Evolutionary conservation across 2,329 filamentous ascomycete species (phyloP).

Genomic region (Ramularia endophylla): DNA sequence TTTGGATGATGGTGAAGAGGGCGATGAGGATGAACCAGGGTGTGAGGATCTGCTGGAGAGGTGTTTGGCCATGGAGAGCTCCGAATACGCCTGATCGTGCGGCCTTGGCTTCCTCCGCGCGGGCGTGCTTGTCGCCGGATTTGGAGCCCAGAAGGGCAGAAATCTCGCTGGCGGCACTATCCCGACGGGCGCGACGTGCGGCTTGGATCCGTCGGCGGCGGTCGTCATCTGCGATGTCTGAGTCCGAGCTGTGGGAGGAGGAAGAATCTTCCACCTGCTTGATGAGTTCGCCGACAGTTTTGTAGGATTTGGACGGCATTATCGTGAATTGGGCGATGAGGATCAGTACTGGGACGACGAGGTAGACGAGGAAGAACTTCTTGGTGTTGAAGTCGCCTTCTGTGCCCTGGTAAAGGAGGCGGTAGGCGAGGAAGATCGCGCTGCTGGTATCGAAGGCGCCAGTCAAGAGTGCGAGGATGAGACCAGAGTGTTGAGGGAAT

Average conservation of each 20-base stretch:
- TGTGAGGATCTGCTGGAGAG: slow-evolving; percentile 65
- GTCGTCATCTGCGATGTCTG: slow-evolving; percentile 47
- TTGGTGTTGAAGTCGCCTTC: slow-evolving; percentile 39
- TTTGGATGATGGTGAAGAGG: slow-evolving; percentile 62
- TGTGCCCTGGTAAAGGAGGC: slow-evolving; percentile 41
- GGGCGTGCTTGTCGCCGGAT: slow-evolving; percentile 56
- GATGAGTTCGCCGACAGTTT: slow-evolving; percentile 69
- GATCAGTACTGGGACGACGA: slow-evolving; percentile 43
- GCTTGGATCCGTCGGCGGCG: slow-evolving; percentile 52
- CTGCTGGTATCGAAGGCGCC: slow-evolving; percentile 47
- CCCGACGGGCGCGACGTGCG: slow-evolving; percentile 48
- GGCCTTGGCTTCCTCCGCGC: slow-evolving; percentile 62
- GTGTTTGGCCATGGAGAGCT: slow-evolving; percentile 67
- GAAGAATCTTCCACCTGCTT: slow-evolving; percentile 56
- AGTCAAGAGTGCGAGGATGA: slow-evolving; percentile 46
- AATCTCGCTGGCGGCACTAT: slow-evolving; percentile 63
- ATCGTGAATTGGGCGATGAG: slow-evolving; percentile 38
- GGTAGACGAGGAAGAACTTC: slow-evolving; percentile 46
- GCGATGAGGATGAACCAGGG: slow-evolving; percentile 84
- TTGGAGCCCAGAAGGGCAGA: slow-evolving; percentile 65
- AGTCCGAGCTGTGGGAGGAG: slow-evolving; percentile 48
- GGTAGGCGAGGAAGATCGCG: slow-evolving; percentile 44
- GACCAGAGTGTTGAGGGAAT: slow-evolving; percentile 45
- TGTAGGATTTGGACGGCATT: slow-evolving; percentile 45
- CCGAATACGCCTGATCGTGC: slow-evolving; percentile 77